Percentiles rank a stretch among this genome's conserved stretches.
phyloP scores from a whole-genome alignment of 768 basidiomycete species.

The Lentinula detonsa region DNA sequence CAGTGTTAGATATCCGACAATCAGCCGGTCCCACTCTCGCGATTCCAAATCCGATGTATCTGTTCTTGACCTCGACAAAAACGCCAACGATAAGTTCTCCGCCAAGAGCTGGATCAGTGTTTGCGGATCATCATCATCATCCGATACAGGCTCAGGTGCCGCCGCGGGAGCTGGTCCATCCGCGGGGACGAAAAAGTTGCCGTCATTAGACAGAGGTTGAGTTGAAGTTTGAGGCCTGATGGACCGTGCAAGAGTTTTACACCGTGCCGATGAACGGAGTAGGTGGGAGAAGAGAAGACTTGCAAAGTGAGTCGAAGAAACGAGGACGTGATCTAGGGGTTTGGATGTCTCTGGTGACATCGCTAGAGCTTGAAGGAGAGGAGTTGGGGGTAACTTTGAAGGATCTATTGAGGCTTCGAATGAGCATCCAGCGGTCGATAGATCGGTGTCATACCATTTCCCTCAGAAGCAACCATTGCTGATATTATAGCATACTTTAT shows the following conservation, averaged over 20 bases:
- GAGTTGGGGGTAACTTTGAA: conserved; percentile 43
- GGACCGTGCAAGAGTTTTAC: conserved; percentile 57
- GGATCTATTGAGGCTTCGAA: conserved; percentile 15
- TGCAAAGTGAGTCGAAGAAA: conserved; percentile 68
- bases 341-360: conserved; percentile 52
- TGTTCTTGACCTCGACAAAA: conserved; percentile 68
- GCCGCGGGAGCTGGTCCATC: conserved; percentile 48
- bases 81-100: conserved; percentile 85
- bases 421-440: background rate
- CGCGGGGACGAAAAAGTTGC: conserved; percentile 72
- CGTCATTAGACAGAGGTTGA: conserved; percentile 23
- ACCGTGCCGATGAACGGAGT: conserved; percentile 57
- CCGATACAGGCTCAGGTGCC: conserved; percentile 21
- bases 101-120: conserved; percentile 78
- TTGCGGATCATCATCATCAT: conserved; percentile 60
- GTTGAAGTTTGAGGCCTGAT: conserved; percentile 47
- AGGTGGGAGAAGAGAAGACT: conserved; percentile 77
- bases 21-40: conserved; percentile 86
- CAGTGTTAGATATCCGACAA: conserved; percentile 79
- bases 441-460: conserved; percentile 23
- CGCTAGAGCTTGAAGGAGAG: conserved; percentile 65
- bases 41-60: conserved; percentile 65
- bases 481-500: conserved; percentile 63
- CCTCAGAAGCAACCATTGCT: conserved; percentile 63
- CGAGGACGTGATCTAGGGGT: conserved; percentile 43